Conservation (phyloP, 1,139 yeast species). For the Kodamaea sp. region DNA sequence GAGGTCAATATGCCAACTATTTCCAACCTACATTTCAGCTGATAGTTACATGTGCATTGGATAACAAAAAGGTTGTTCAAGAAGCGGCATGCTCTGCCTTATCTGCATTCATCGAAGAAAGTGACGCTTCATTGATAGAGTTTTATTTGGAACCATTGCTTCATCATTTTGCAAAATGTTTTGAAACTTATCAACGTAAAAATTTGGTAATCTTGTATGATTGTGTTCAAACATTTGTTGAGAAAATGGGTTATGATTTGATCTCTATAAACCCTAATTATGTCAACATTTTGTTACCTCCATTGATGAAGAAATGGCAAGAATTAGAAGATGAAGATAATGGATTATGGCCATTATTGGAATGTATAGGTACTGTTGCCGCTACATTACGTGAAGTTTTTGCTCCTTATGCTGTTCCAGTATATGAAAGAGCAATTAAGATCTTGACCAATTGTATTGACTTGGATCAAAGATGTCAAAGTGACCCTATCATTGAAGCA, state of each 20-base stretch:
- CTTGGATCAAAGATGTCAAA: constrained; percentile 59
- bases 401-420: constrained; percentile 86
- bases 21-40: constrained; percentile 78
- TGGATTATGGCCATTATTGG: constrained; percentile 87
- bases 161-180: constrained; percentile 69
- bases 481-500: constrained; percentile 65
- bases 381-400: constrained; percentile 80
- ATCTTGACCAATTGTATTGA: constrained; percentile 69
- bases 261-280: constrained; percentile 54
- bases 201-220: constrained; percentile 82
- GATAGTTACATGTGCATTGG: constrained; percentile 70
- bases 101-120: constrained; percentile 74
- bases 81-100: constrained; percentile 90
- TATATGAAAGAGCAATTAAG: constrained; percentile 73
- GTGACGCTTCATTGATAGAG: constrained; percentile 63
- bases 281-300: constrained; percentile 67
- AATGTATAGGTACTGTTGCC: constrained; percentile 89
- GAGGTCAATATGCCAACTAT: constrained; percentile 62
- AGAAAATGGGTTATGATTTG: constrained; percentile 58
- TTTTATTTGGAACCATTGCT: constrained; percentile 51
- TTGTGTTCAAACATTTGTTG: constrained; percentile 88
- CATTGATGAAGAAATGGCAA: constrained; percentile 79
- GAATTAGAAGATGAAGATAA: constrained; percentile 68
- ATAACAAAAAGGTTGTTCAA: constrained; percentile 86
- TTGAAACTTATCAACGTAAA: constrained; percentile 73